Evolutionary conservation across 768 basidiomycete species (phyloP).

Genomic region (Clitopilus passeckerianus): DNA sequence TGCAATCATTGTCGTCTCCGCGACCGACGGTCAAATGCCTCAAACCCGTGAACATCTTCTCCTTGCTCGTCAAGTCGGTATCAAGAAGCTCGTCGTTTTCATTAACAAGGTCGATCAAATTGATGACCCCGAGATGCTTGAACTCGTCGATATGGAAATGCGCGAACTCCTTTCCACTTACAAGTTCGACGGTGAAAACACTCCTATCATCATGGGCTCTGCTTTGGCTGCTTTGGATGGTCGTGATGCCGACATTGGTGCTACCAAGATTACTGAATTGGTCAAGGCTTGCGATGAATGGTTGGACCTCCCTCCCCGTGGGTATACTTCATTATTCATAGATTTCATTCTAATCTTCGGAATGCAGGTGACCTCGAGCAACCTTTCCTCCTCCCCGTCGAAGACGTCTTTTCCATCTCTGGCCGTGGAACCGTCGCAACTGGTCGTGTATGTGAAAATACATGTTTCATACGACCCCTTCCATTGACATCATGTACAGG

Average conservation of each 20-base stretch:
- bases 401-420: constrained; percentile 97
- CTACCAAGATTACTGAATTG: constrained; percentile 74
- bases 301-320: constrained; percentile 91
- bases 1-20: constrained; percentile 94
- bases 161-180: constrained; percentile 88
- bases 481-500: constrained; percentile 34
- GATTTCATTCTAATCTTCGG: neutral
- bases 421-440: constrained; percentile 98
- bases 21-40: constrained; percentile 99
- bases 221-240: constrained; percentile 94
- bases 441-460: constrained; percentile 62
- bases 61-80: constrained; percentile 95
- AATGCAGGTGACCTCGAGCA: constrained; percentile 87
- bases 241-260: constrained; percentile 74
- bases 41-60: constrained; percentile 98
- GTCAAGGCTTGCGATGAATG: constrained; percentile 87
- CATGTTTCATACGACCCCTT: neutral
- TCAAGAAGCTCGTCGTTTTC: constrained; percentile 96
- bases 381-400: constrained; percentile 94
- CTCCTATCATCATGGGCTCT: constrained; percentile 97
- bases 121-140: constrained; percentile 95
- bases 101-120: constrained; percentile 99
- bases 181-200: constrained; percentile 95
- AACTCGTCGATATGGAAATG: constrained; percentile 99
- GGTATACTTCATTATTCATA: constrained; percentile 19